These are phyloP conservation scores for Alternaria sp. DNA, from an alignment of 2,329 filamentous ascomycete genomes.

Conservation along the genomic window DNA sequence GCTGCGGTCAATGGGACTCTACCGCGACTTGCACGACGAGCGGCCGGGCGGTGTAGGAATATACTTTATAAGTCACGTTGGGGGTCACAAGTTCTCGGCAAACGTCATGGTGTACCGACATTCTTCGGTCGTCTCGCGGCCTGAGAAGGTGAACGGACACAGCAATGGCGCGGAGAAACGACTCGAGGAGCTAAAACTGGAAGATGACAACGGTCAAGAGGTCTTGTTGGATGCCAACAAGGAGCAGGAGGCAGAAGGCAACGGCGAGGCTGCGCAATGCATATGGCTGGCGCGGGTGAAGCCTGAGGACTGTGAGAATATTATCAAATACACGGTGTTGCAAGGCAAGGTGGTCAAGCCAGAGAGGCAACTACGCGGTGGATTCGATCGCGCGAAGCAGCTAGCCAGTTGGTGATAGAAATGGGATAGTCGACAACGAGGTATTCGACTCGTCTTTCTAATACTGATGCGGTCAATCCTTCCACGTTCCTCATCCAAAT, in stretches of 20 bases:
- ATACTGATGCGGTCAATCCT: too few relatives aligned
- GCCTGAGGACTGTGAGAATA: conserved; percentile 92
- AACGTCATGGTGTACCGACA: conserved; percentile 92
- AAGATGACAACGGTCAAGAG: conserved; percentile 49
- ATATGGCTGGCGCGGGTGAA: conserved; percentile 88
- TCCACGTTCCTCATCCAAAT: too few relatives aligned
- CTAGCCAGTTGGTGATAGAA: conserved; percentile 80
- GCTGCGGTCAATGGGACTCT: conserved; percentile 82
- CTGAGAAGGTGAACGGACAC: conserved; percentile 30
- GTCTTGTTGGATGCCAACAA: conserved; percentile 43
- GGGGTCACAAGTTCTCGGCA: conserved; percentile 94
- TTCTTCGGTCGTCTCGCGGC: conserved; percentile 37
- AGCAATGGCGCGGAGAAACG: conserved; percentile 44
- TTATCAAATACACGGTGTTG: conserved; percentile 86
- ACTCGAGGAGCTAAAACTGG: conserved; percentile 49
- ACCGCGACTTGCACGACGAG: conserved; percentile 86
- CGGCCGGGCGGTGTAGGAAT: conserved; percentile 91
- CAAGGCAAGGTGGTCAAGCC: conserved; percentile 96
- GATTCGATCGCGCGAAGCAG: conserved; percentile 84
- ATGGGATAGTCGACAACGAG: rapidly evolving
- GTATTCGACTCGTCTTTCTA: too few relatives aligned
- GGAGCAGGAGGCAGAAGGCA: conserved; percentile 49
- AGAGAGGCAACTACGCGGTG: conserved; percentile 81
- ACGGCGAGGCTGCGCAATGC: conserved; percentile 74
- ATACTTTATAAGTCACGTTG: conserved; percentile 96